Evolutionary conservation across 345 rosid genomes (phyloP), one percentile per base, ranked within the genome.

Genomic region (Salix arbutifolia): DNA sequence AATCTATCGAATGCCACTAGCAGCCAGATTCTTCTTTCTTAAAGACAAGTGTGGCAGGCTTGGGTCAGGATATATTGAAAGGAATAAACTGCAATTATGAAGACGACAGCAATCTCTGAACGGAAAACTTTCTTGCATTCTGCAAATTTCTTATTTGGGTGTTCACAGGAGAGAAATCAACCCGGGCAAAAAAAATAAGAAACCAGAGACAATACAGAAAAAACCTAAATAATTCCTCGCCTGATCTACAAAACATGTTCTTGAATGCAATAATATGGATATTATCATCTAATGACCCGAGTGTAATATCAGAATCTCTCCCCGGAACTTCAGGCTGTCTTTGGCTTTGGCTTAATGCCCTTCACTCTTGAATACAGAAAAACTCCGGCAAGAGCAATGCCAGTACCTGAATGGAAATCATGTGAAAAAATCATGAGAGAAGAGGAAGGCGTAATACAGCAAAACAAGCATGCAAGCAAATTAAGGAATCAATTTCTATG

Each of bases 351-450:
- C 86, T 94, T 94, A 33, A 96, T 88, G 79, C 97, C 84, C 85
- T 94, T 96, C 92, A 91, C 98, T 83, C 97, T 88, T 9, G 99
- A 96, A 81, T 96, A 96, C 66, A 92, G 76, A 83, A 96, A 96
- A 62, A 96, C 98, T 85, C 99, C 99, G 7, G 94, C 92, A 50
- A 96, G 93, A 18, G 97, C 99, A 46, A 96, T 75, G 12, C 94
- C 99, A 67, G 99, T 96, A 74, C 99, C 99, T 96, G 86, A 74
- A 62, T 48, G 6, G 37, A 9, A 17, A 68, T 21, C 35, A 37
- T 9, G 31, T 7, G 6, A 35, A 23, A 28, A 53, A 12, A 16
- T 7, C 7, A n/a, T 23, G 13, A 60, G 38, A 6, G 26, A 30
- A 26, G 37, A 65, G 37, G 46, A 61, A 8, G 18, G 25, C 17